Conservation (phyloP, 306 rosid genomes). For the Rosa lucieae region DNA sequence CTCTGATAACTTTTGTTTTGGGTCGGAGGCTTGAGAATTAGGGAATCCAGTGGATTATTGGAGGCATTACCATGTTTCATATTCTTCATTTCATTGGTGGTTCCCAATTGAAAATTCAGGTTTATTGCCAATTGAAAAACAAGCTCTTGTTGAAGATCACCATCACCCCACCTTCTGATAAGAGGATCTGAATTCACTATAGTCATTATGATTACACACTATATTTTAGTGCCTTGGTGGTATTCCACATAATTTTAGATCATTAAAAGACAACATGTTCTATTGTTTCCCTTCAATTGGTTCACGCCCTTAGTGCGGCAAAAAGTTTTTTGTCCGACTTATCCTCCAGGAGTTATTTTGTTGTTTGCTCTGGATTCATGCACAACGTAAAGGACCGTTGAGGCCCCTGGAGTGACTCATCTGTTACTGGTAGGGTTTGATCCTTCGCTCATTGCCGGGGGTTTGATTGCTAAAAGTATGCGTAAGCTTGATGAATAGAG, state of each 20-base stretch:
- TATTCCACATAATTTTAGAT: not conserved
- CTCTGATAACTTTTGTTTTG: not conserved
- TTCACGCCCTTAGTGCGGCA: not conserved
- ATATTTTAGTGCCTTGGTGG: not conserved
- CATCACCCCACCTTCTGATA: not conserved
- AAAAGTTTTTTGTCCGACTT: not conserved
- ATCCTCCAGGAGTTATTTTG: not conserved
- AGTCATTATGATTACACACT: not conserved
- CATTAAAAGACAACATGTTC: not conserved
- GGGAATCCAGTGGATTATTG: not conserved
- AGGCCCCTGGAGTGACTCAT: too few species aligned
- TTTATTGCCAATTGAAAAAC: too few species aligned
- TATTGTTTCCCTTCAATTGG: not conserved
- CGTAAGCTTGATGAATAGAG: not conserved
- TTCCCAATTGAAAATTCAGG: not conserved
- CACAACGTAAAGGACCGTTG: not conserved
- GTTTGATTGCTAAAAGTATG: not conserved
- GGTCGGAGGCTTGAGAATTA: not conserved
- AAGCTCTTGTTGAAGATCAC: not conserved
- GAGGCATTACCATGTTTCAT: not conserved
- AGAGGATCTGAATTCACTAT: not conserved
- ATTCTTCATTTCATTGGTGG: constrained; percentile 8
- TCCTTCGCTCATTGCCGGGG: not conserved
- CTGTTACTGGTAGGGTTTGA: not conserved
- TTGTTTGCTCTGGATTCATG: not conserved